Percentiles rank a stretch among this genome's conserved stretches.
Evolutionary conservation across 768 basidiomycete species (phyloP).

Genomic region (Trametes gibbosa): DNA sequence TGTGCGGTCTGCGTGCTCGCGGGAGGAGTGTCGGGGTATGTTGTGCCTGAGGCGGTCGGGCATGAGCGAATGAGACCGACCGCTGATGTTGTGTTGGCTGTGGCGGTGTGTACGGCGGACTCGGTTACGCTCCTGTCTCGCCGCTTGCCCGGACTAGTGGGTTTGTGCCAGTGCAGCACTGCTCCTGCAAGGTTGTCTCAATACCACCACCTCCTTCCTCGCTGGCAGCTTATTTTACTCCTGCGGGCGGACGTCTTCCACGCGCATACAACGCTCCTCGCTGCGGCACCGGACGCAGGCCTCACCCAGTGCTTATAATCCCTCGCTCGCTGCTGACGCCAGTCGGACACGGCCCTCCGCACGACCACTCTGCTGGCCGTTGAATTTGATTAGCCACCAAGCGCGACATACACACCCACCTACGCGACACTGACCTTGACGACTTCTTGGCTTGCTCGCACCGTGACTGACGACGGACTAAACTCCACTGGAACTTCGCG

Average conservation of each 20-base stretch:
- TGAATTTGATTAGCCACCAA: constrained; percentile 1
- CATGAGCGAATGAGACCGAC: not conserved
- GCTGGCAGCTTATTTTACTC: not conserved
- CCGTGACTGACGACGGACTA: not conserved
- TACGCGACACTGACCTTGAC: not conserved
- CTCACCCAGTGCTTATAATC: not conserved
- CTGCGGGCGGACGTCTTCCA: constrained; percentile 3
- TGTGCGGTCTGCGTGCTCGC: not conserved
- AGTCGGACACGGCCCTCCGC: not conserved
- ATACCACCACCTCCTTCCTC: constrained; percentile 11
- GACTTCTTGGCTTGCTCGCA: too few relatives aligned
- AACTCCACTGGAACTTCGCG: constrained; percentile 6
- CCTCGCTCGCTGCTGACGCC: constrained; percentile 1
- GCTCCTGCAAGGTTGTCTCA: constrained; percentile 11
- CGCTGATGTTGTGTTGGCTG: not conserved
- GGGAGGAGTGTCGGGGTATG: too few relatives aligned
- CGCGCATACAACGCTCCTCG: constrained; percentile 20
- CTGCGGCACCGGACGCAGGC: constrained; percentile 14
- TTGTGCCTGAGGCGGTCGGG: not conserved
- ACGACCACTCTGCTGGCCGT: not conserved
- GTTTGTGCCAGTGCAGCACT: constrained; percentile 12
- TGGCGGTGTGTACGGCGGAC: constrained; percentile 14
- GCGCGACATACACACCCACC: not conserved
- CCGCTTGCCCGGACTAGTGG: constrained; percentile 6
- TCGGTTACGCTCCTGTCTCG: constrained; percentile 4